Conservation (phyloP, 179 eudicot species). For the Heliamphora pulchella region DNA sequence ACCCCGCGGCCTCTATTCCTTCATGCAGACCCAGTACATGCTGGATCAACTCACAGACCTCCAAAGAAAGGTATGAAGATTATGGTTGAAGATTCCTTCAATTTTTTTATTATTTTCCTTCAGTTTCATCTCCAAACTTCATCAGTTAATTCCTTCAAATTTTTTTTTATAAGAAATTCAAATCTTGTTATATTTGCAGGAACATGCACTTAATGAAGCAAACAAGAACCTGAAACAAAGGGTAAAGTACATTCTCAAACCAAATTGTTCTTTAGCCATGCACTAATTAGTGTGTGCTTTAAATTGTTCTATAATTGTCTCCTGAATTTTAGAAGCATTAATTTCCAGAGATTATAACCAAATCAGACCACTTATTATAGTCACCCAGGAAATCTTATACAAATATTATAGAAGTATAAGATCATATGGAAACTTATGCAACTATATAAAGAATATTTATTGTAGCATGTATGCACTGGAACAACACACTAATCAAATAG, state of each 20-base stretch:
- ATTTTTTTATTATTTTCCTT: background rate
- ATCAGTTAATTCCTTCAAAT: background rate
- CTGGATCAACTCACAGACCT: constrained; percentile 75
- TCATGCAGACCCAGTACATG: constrained; percentile 81
- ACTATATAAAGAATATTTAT: too few relatives aligned
- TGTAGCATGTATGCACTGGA: too few relatives aligned
- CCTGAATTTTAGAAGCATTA: too few relatives aligned
- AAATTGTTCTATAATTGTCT: too few relatives aligned
- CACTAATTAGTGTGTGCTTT: background rate
- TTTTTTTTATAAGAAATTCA: too few relatives aligned
- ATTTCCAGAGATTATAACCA: too few relatives aligned
- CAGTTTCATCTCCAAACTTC: background rate
- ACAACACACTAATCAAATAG: too few relatives aligned
- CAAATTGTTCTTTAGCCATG: background rate
- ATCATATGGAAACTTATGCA: too few relatives aligned
- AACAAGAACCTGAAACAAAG: constrained; percentile 65
- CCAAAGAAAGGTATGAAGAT: constrained; percentile 53
- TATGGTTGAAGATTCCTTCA: background rate
- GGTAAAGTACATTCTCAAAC: constrained; percentile 35
- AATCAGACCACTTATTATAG: background rate
- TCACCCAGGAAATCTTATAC: background rate
- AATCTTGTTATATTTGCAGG: constrained; percentile 46
- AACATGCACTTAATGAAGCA: constrained; percentile 73
- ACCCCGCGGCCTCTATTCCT: too few relatives aligned
- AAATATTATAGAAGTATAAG: too few relatives aligned